phyloP scores from a whole-genome alignment of 176 grass and related monocot genomes.

The Oryza punctata region DNA sequence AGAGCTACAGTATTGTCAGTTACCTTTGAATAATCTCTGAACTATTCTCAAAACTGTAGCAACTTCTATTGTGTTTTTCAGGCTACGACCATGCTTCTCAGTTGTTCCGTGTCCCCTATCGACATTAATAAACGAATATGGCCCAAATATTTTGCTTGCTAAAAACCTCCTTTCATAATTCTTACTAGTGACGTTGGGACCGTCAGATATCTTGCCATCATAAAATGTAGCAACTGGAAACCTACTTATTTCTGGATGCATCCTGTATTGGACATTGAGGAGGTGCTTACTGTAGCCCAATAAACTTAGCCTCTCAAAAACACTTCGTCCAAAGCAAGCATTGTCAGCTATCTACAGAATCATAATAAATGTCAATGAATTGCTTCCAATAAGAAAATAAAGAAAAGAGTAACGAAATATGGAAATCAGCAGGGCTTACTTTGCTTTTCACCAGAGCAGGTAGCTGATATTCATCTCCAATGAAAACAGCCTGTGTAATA shows the following conservation, averaged over 20 bases:
- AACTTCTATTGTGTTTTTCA: constrained; percentile 58
- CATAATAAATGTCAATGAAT: neutral
- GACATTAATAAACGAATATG: constrained; percentile 71
- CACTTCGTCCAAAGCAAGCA: constrained; percentile 52
- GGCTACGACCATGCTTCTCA: constrained; percentile 37
- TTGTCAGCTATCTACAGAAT: constrained; percentile 53
- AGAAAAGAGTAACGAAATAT: constrained; percentile 2
- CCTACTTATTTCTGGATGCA: constrained; percentile 69
- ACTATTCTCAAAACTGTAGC: constrained; percentile 39
- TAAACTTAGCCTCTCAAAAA: constrained; percentile 62
- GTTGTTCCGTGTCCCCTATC: constrained; percentile 42
- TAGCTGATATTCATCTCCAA: constrained; percentile 67
- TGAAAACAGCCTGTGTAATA: constrained; percentile 51
- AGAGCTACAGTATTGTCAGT: neutral
- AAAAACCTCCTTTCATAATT: constrained; percentile 40
- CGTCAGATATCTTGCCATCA: constrained; percentile 48
- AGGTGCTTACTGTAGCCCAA: constrained; percentile 57
- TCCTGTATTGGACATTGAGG: constrained; percentile 66
- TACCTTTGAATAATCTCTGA: constrained; percentile 37
- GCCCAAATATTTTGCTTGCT: constrained; percentile 42
- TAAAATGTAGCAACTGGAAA: constrained; percentile 66
- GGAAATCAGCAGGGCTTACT: constrained; percentile 20
- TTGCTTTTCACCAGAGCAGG: constrained; percentile 67
- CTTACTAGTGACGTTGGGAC: constrained; percentile 44
- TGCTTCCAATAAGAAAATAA: neutral